A percentile compares a stretch with the other conserved stretches of the same genome.
These are phyloP conservation scores for Macrolepiota fuliginosa DNA, from an alignment of 768 basidiomycete genomes.

Conservation along the genomic window DNA sequence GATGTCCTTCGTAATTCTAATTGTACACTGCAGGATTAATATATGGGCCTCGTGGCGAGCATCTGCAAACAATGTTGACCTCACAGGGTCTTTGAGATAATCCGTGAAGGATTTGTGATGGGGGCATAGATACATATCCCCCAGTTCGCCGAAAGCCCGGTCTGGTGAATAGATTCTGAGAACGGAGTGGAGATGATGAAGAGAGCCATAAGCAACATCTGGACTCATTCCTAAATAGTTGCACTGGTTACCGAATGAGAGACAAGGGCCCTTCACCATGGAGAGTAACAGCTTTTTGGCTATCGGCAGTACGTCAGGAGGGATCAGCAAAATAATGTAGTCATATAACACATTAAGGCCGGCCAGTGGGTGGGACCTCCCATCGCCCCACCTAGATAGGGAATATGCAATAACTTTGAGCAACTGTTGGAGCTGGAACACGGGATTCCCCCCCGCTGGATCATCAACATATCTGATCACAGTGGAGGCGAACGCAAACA, in stretches of 20 bases:
- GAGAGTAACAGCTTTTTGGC: background rate
- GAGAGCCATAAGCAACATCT: background rate
- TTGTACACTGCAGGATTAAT: too few species aligned
- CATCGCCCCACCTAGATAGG: background rate
- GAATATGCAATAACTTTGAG: background rate
- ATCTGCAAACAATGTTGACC: background rate
- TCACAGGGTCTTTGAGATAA: background rate
- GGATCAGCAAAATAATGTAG: background rate
- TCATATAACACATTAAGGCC: conserved; percentile 6
- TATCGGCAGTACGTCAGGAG: background rate
- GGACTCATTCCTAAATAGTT: background rate
- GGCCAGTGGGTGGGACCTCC: background rate
- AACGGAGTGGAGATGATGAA: background rate
- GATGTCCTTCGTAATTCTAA: too few species aligned
- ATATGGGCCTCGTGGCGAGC: too few species aligned
- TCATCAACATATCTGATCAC: conserved; percentile 20
- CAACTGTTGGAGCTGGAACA: background rate
- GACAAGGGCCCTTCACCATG: too few species aligned
- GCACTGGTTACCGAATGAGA: background rate
- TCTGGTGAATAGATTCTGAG: background rate
- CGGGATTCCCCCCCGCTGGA: background rate
- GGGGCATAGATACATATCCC: background rate
- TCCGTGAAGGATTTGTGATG: background rate
- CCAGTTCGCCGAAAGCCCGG: background rate
- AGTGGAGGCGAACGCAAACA: conserved; percentile 24